These are phyloP conservation scores for Leccinum rimulosum DNA, from an alignment of 768 basidiomycete genomes.

Conservation along the genomic window DNA sequence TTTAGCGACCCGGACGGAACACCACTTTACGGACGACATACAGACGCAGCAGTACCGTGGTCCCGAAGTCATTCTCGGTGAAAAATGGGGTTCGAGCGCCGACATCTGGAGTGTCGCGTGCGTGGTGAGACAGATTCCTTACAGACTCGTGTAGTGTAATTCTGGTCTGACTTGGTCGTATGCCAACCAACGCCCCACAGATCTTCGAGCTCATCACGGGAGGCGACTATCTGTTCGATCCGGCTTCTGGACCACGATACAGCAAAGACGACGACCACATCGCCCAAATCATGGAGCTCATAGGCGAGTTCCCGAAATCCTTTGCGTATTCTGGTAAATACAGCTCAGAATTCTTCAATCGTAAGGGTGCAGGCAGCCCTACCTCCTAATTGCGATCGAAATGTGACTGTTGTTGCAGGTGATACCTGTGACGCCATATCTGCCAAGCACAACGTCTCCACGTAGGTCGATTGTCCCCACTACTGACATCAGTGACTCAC, in stretches of 20 bases:
- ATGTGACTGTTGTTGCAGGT: conserved; percentile 52
- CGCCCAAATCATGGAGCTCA: conserved; percentile 94
- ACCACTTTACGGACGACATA: conserved; percentile 99
- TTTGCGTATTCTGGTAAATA: conserved; percentile 92
- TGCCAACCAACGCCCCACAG: conserved; percentile 35
- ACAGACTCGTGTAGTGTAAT: not conserved
- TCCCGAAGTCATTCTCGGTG: conserved; percentile 96
- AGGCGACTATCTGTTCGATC: conserved; percentile 98
- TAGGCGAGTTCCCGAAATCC: conserved; percentile 84
- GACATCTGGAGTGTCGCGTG: conserved; percentile 98
- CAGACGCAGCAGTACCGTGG: conserved; percentile 97
- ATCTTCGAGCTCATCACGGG: conserved; percentile 95
- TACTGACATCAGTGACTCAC: not conserved
- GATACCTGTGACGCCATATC: conserved; percentile 72
- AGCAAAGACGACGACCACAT: conserved; percentile 98
- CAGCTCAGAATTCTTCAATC: conserved; percentile 91
- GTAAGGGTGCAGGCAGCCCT: conserved; percentile 66
- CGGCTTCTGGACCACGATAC: conserved; percentile 90
- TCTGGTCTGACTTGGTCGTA: not conserved
- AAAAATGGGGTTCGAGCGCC: conserved; percentile 92
- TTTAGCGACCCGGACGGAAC: conserved; percentile 80
- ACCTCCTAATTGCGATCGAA: conserved; percentile 53
- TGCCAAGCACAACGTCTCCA: conserved; percentile 55
- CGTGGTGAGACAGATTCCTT: conserved; percentile 55
- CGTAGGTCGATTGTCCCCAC: conserved; percentile 39